phyloP scores from a whole-genome alignment of 805 yeast species.

The Cyberlindnera sargentensis region DNA sequence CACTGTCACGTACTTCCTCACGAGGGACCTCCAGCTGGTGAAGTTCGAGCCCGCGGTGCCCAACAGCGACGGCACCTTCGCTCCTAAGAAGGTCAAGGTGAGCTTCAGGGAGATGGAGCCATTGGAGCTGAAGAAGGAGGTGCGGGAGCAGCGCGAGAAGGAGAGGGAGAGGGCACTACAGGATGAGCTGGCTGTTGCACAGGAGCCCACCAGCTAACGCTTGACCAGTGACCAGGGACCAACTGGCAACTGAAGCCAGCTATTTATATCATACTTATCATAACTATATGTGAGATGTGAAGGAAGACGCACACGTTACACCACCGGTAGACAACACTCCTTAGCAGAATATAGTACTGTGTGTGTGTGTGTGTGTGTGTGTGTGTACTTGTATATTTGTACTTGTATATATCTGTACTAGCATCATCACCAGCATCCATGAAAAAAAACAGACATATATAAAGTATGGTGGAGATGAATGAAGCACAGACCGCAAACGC shows the following conservation, averaged over 20 bases:
- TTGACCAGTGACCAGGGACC: neutral
- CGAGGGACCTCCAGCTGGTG: slow-evolving; percentile 25
- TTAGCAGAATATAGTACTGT: too few relatives aligned
- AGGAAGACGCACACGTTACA: slow-evolving; percentile 5
- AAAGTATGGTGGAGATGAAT: too few relatives aligned
- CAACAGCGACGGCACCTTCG: slow-evolving; percentile 31
- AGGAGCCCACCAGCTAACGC: slow-evolving; percentile 12
- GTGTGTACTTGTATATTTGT: too few relatives aligned
- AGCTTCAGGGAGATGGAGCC: slow-evolving; percentile 31
- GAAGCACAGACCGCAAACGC: neutral
- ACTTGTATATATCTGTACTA: too few relatives aligned
- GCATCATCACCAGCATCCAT: too few relatives aligned
- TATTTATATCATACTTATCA: neutral
- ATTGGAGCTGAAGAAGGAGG: slow-evolving; percentile 32
- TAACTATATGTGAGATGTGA: neutral
- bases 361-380: too few relatives aligned
- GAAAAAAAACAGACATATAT: too few relatives aligned
- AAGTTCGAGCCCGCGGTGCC: slow-evolving; percentile 35
- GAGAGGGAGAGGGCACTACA: neutral
- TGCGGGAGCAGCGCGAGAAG: slow-evolving; percentile 5
- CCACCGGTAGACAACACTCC: slow-evolving; percentile 4
- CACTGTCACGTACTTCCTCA: slow-evolving; percentile 11
- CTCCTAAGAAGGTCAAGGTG: slow-evolving; percentile 28
- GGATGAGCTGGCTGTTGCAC: slow-evolving; percentile 9
- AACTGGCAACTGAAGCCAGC: too few relatives aligned